These are phyloP conservation scores for Chalciporus pseudorubinellus DNA, from an alignment of 768 basidiomycete genomes.

Conservation along the genomic window DNA sequence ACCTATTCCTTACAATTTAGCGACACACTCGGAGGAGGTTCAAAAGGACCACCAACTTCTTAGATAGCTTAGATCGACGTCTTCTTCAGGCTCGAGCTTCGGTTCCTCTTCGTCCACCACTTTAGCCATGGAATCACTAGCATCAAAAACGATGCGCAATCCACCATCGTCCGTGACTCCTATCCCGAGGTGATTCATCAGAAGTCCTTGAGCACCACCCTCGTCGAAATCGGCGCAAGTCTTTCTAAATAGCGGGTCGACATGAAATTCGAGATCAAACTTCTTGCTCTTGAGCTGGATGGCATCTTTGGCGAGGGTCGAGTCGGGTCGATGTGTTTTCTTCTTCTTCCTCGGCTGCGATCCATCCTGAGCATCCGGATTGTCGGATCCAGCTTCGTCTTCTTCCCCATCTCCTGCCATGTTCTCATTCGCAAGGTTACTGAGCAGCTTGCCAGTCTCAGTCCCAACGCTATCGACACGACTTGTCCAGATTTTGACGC, in stretches of 20 bases:
- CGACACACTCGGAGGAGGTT: neutral
- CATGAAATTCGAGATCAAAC: constrained; percentile 90
- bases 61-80: constrained; percentile 61
- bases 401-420: constrained; percentile 57
- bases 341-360: constrained; percentile 57
- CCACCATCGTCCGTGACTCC: constrained; percentile 77
- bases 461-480: constrained; percentile 96
- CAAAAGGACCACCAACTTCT: constrained; percentile 45
- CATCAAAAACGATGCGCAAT: constrained; percentile 92
- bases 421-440: constrained; percentile 75
- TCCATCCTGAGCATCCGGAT: constrained; percentile 65
- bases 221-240: constrained; percentile 99
- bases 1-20: constrained; percentile 35
- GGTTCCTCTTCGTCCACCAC: constrained; percentile 68
- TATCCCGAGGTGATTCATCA: constrained; percentile 92
- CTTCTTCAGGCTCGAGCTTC: constrained; percentile 65
- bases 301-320: constrained; percentile 88
- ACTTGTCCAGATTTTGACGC: constrained; percentile 99
- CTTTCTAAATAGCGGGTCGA: constrained; percentile 97
- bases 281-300: constrained; percentile 85
- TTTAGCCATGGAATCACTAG: constrained; percentile 83
- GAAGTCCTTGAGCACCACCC: constrained; percentile 90
- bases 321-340: constrained; percentile 66
- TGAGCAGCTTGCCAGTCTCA: constrained; percentile 92
- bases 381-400: constrained; percentile 56